These are phyloP conservation scores for Exophiala aquamarina DNA, from an alignment of 2,329 filamentous ascomycete species.

Conservation along the genomic window DNA sequence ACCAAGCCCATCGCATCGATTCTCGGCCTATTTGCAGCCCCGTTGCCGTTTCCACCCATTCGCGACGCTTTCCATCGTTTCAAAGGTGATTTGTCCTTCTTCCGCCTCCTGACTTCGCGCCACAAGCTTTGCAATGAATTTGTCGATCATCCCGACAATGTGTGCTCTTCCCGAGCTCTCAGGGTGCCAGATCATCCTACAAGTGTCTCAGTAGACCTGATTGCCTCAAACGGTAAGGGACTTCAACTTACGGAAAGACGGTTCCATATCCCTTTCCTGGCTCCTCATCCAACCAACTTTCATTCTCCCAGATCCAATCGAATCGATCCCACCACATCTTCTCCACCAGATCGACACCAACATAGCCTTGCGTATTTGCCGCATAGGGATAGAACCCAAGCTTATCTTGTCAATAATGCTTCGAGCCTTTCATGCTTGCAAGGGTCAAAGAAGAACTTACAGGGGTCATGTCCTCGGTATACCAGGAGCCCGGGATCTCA, in stretches of 20 bases:
- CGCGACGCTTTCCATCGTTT: conserved; percentile 28
- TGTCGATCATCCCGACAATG: conserved; percentile 30
- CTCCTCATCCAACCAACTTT: conserved; percentile 30
- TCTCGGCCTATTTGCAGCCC: too few species aligned
- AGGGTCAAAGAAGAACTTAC: conserved; percentile 10
- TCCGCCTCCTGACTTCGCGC: conserved; percentile 20
- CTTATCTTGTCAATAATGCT: conserved; percentile 10
- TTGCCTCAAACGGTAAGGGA: conserved; percentile 4
- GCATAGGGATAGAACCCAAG: conserved; percentile 45
- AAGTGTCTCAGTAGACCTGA: conserved; percentile 9
- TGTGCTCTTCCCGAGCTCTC: conserved; percentile 28
- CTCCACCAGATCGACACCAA: conserved; percentile 57
- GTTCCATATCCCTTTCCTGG: conserved; percentile 28
- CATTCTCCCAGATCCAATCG: conserved; percentile 53
- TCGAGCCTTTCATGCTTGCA: background rate
- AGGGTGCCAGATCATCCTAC: conserved; percentile 30
- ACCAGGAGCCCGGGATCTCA: conserved; percentile 47
- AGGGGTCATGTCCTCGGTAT: conserved; percentile 48
- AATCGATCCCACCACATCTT: conserved; percentile 63
- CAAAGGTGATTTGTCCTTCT: conserved; percentile 28
- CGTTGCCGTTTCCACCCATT: conserved; percentile 26
- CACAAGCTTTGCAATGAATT: conserved; percentile 25
- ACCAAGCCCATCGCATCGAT: too few species aligned
- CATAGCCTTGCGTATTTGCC: conserved; percentile 58
- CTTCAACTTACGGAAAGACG: conserved; percentile 23